Evolutionary conservation across 768 basidiomycete species (phyloP).

Genomic region (Sarcodon aspratus): DNA sequence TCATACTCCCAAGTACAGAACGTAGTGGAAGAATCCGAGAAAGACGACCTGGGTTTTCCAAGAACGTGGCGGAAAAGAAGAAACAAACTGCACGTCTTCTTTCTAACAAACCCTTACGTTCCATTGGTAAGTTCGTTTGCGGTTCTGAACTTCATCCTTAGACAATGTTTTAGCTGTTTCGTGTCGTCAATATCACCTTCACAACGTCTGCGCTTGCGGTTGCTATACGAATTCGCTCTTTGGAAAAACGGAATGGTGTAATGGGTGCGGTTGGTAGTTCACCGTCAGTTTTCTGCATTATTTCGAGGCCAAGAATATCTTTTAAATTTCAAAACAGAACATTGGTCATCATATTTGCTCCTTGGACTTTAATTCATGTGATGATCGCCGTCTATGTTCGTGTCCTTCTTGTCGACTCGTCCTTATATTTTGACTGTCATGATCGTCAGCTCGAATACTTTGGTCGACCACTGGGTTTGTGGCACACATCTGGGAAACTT

Average conservation of each 20-base stretch:
- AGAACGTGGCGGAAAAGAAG: conserved; percentile 18
- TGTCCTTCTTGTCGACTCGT: conserved; percentile 3
- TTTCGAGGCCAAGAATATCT: not conserved
- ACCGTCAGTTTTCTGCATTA: conserved; percentile 36
- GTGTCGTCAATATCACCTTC: conserved; percentile 75
- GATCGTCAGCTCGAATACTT: conserved; percentile 76
- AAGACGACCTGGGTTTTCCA: conserved; percentile 10
- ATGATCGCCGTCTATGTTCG: conserved; percentile 74
- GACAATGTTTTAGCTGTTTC: conserved; percentile 49
- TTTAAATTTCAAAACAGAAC: conserved; percentile 29
- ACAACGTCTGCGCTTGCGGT: conserved; percentile 70
- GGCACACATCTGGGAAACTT: conserved; percentile 81
- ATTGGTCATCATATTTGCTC: conserved; percentile 78
- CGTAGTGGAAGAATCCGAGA: conserved; percentile 7
- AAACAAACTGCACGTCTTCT: conserved; percentile 51
- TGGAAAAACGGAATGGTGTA: conserved; percentile 37
- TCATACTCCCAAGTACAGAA: conserved; percentile 6
- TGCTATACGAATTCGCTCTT: conserved; percentile 60
- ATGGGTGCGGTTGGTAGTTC: conserved; percentile 77
- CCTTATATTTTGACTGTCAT: conserved; percentile 6
- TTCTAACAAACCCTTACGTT: conserved; percentile 66
- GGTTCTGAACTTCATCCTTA: conserved; percentile 4
- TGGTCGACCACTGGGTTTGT: conserved; percentile 83
- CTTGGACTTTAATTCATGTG: conserved; percentile 75
- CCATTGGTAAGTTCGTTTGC: conserved; percentile 47